phyloP scores from a whole-genome alignment of 2,329 filamentous ascomycete genomes.

The Cercospora brassicicola region DNA sequence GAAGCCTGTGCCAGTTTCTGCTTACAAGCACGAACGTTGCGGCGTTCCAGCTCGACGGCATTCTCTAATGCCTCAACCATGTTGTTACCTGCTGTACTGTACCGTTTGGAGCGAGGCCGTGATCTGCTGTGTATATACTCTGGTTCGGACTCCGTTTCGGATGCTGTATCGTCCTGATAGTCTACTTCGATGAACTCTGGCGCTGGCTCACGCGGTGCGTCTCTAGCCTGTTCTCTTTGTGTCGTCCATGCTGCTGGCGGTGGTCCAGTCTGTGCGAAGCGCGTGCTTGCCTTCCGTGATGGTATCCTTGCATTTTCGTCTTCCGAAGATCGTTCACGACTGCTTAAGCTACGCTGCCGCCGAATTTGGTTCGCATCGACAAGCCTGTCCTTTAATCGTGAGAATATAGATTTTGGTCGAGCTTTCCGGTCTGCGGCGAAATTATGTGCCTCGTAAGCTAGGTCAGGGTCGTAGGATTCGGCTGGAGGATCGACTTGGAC shows the following conservation, averaged over 20 bases:
- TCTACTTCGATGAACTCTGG: slow-evolving; percentile 26
- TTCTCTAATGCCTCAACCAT: slow-evolving; percentile 28
- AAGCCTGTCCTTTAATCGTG: slow-evolving; percentile 28
- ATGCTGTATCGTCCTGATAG: slow-evolving; percentile 21
- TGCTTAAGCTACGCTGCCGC: slow-evolving; percentile 19
- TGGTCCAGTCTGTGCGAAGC: slow-evolving; percentile 9
- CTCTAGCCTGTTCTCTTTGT: neutral
- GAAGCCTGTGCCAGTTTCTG: slow-evolving; percentile 32
- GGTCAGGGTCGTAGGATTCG: slow-evolving; percentile 26
- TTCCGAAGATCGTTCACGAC: slow-evolving; percentile 24
- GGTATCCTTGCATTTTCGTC: slow-evolving; percentile 8
- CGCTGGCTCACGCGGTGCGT: slow-evolving; percentile 5
- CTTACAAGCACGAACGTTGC: slow-evolving; percentile 28
- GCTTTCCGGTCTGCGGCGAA: slow-evolving; percentile 8
- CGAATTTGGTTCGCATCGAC: slow-evolving; percentile 21
- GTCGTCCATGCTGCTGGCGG: neutral
- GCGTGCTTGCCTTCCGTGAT: slow-evolving; percentile 18
- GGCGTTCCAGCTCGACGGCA: slow-evolving; percentile 28
- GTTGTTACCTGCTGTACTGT: slow-evolving; percentile 16
- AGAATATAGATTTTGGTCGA: slow-evolving; percentile 28
- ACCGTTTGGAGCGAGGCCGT: slow-evolving; percentile 7
- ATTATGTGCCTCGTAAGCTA: slow-evolving; percentile 25
- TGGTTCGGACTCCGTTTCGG: slow-evolving; percentile 11
- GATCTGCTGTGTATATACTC: slow-evolving; percentile 11
- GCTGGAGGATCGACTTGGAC: slow-evolving; percentile 17